Evolutionary conservation across 2,329 filamentous ascomycete genomes (phyloP), one percentile per base, ranked within the genome.

Genomic region (Acrodontium crateriforme): DNA sequence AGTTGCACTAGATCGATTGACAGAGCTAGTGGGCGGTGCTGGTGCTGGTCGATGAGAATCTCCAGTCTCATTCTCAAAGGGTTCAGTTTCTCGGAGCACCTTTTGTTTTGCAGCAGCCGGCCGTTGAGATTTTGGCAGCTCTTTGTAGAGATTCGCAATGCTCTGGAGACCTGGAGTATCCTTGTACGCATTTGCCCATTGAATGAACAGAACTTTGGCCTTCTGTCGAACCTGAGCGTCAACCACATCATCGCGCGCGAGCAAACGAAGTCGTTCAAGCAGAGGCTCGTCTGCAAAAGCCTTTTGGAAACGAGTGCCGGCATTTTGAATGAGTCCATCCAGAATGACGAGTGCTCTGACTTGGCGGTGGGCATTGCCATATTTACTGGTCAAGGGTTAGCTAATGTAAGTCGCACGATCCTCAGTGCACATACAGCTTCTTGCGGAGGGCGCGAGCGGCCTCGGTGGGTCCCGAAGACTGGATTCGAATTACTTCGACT

Each of bases 301-400:
- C 26, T 81, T 74, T 54, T 94, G 80, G 50, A 95, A 94, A 9
- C 78, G 72, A 9, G 78, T 67, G 2, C 87, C 87, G 2, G 84
- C 85, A 59, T 98, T 98, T 50, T 94, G 82, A 35, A 98, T 89
- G 20, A 98, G 66, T 22, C 81, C 85, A 52, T 98, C 89, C 2
- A 98, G 69, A 27, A 98, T 76, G 8, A 79, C 78, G 13, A 98
- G 69, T 18, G 89, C 80, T 34, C 89, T 74, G 18, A 95, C 67
- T 55, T 98, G 89, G 27, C 84, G 78, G 55, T 95, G 87, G n/a
- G 81, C 67, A 47, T 74, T 92, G 44, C 89, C 89, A 56, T 98
- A 95, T 62, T 98, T 98, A 19, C 72, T 77, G 37, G 17, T 19
- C 12, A 12, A 17, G 20, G n/a, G 28, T 33, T 14, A 36, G 26